phyloP scores from a whole-genome alignment of 129 eudicot genomes.

The Kitagawia praeruptora region DNA sequence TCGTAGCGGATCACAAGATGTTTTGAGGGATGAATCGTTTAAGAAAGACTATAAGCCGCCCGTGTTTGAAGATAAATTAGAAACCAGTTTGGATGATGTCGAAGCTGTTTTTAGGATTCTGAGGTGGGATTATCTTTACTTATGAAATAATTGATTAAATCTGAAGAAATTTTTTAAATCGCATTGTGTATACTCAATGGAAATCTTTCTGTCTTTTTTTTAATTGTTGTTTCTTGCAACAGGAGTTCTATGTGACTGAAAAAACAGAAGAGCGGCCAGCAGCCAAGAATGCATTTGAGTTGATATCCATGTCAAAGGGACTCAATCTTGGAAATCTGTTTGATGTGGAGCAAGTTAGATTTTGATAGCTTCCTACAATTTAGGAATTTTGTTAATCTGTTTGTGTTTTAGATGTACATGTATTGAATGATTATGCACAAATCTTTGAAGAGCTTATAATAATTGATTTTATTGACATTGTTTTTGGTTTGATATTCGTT shows the following conservation, averaged over 20 bases:
- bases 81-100: conserved; percentile 81
- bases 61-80: conserved; percentile 69
- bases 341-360: conserved; percentile 62
- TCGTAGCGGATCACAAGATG: conserved; percentile 82
- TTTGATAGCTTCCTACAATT: background rate
- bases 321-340: conserved; percentile 88
- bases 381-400: background rate
- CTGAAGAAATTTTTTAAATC: background rate
- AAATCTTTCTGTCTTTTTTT: background rate
- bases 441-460: background rate
- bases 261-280: conserved; percentile 74
- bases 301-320: conserved; percentile 88
- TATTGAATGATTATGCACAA: background rate
- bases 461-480: background rate
- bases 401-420: background rate
- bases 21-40: conserved; percentile 90
- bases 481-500: background rate
- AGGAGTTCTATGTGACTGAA: conserved; percentile 86
- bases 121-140: conserved; percentile 38
- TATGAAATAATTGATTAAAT: background rate
- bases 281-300: conserved; percentile 97
- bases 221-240: conserved; percentile 21
- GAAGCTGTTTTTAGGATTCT: conserved; percentile 92
- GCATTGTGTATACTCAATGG: background rate
- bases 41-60: conserved; percentile 75